These are phyloP conservation scores for Psilocybe sp. DNA, from an alignment of 768 basidiomycete genomes.

Conservation along the genomic window DNA sequence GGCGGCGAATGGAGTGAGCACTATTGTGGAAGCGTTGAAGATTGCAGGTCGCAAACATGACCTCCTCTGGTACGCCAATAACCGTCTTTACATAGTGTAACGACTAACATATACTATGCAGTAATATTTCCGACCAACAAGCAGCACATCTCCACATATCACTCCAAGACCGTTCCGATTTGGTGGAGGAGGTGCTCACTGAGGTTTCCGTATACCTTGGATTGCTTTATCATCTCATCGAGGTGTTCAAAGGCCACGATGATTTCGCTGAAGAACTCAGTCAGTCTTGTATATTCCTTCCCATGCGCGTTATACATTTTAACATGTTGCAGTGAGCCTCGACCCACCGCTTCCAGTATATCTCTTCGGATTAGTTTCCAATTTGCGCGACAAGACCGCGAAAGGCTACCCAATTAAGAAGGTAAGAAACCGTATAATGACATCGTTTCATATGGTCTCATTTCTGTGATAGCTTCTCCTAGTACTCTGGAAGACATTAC, in stretches of 20 bases:
- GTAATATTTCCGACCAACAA: conserved; percentile 74
- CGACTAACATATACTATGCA: conserved; percentile 24
- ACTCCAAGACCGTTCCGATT: conserved; percentile 66
- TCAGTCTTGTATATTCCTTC: conserved; percentile 39
- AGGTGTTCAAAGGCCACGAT: conserved; percentile 90
- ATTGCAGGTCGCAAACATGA: conserved; percentile 88
- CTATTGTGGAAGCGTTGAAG: conserved; percentile 85
- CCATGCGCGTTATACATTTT: not conserved
- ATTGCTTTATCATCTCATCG: conserved; percentile 93
- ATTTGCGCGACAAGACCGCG: conserved; percentile 87
- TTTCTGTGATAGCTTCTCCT: conserved; percentile 66
- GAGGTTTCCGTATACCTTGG: conserved; percentile 93
- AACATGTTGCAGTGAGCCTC: conserved; percentile 69
- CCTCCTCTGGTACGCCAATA: conserved; percentile 58
- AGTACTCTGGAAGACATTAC: conserved; percentile 89
- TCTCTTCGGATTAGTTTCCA: conserved; percentile 86
- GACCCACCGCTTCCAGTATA: conserved; percentile 94
- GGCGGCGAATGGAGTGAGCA: conserved; percentile 76
- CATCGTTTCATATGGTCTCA: not conserved
- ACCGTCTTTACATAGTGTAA: not conserved
- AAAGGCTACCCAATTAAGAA: conserved; percentile 98
- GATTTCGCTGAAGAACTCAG: conserved; percentile 96
- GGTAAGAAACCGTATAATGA: conserved; percentile 36
- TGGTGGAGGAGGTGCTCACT: conserved; percentile 86
- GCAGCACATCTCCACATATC: conserved; percentile 70